A percentile compares a stretch with the other conserved stretches of the same genome.
phyloP scores from a whole-genome alignment of 1,139 yeast genomes.

The Arxiozyma slooffiae region DNA sequence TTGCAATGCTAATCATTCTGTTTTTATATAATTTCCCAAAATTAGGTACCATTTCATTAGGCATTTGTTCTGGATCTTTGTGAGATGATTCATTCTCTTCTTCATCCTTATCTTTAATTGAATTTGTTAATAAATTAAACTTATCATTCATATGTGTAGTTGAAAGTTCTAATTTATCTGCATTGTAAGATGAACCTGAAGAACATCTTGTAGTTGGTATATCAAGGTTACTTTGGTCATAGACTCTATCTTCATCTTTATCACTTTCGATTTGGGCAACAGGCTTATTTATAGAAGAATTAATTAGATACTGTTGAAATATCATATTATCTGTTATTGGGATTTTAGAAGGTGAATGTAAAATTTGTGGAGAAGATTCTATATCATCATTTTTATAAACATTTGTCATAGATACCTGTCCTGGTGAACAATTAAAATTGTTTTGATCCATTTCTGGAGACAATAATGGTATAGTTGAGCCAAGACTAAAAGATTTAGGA shows the following conservation, averaged over 20 bases:
- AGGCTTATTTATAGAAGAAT: neutral
- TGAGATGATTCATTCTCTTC: neutral
- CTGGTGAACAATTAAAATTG: neutral
- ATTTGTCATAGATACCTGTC: neutral
- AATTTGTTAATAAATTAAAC: slow-evolving; percentile 10
- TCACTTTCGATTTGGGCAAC: neutral
- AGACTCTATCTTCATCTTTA: neutral
- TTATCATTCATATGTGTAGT: slow-evolving; percentile 14
- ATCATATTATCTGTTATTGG: slow-evolving; percentile 21
- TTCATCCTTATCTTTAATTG: neutral
- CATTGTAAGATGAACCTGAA: slow-evolving; percentile 21
- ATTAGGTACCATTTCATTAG: neutral
- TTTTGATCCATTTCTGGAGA: neutral
- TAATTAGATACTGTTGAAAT: slow-evolving; percentile 17
- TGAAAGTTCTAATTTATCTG: slow-evolving; percentile 14
- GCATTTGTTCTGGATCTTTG: neutral
- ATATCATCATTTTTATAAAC: neutral
- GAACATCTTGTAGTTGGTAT: slow-evolving; percentile 14
- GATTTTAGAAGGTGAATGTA: slow-evolving; percentile 19
- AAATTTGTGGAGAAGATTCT: slow-evolving; percentile 6
- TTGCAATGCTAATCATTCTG: slow-evolving; percentile 19
- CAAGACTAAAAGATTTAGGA: slow-evolving; percentile 6
- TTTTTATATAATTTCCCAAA: slow-evolving; percentile 11
- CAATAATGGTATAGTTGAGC: slow-evolving; percentile 9
- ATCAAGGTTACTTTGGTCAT: neutral